phyloP scores from a whole-genome alignment of 2,329 filamentous ascomycete genomes.

The Ascochyta clinopodiicola region DNA sequence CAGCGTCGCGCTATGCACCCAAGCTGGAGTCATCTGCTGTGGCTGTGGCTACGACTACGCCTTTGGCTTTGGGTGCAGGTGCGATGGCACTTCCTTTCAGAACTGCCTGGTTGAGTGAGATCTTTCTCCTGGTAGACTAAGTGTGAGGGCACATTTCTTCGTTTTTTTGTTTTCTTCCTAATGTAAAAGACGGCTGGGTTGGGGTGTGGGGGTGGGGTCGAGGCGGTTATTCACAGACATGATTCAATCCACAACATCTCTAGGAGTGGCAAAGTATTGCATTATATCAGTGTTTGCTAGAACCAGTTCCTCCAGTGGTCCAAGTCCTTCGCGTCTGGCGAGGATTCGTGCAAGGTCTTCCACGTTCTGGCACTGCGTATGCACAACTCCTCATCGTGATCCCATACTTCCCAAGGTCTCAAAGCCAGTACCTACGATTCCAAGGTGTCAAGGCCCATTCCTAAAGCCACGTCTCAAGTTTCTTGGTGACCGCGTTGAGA shows the following conservation, averaged over 20 bases:
- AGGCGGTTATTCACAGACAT: too few species aligned
- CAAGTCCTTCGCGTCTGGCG: too few species aligned
- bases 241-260: too few species aligned
- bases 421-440: neutral
- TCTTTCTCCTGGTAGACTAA: constrained; percentile 46
- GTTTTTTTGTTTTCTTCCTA: neutral
- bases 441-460: neutral
- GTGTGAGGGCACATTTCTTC: constrained; percentile 36
- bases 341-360: too few species aligned
- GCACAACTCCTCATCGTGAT: neutral
- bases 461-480: neutral
- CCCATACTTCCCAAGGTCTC: neutral
- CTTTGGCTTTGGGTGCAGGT: constrained; percentile 24
- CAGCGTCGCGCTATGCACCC: neutral
- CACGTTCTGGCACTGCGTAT: neutral
- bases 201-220: too few species aligned
- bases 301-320: too few species aligned
- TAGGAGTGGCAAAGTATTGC: too few species aligned
- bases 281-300: too few species aligned
- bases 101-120: constrained; percentile 42
- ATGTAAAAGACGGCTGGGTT: too few species aligned
- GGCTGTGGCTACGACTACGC: too few species aligned
- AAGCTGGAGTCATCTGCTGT: neutral
- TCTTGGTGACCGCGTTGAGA: neutral
- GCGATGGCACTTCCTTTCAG: constrained; percentile 37